Percentiles rank a stretch among this genome's conserved stretches.
Conservation (phyloP, 140 eudicot genomes). For the Ambrosia hybrid region DNA sequence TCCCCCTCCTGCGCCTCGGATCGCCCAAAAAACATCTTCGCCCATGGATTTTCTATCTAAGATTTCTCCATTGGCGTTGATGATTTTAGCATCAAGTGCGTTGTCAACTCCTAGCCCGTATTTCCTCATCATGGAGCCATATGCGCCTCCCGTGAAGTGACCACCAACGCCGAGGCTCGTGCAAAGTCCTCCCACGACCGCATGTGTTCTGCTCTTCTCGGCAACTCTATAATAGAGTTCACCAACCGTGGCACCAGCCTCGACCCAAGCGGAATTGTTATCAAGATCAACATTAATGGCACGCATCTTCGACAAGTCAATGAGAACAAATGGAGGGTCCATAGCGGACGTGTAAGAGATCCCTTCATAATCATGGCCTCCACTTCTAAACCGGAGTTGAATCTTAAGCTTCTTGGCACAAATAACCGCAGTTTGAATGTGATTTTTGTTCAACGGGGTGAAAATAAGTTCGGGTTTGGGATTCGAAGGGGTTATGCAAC, state of each 20-base stretch:
- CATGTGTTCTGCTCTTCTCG: slow-evolving; percentile 28
- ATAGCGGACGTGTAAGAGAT: slow-evolving; percentile 16
- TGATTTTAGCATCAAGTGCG: slow-evolving; percentile 22
- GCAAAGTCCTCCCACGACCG: slow-evolving; percentile 27
- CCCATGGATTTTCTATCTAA: slow-evolving; percentile 35
- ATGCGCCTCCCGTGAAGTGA: slow-evolving; percentile 34
- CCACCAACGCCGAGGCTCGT: slow-evolving; percentile 36
- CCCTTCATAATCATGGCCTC: slow-evolving; percentile 28
- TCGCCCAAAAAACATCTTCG: slow-evolving; percentile 40
- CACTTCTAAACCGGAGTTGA: slow-evolving; percentile 24
- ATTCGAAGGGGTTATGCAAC: slow-evolving; percentile 28
- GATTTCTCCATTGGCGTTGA: slow-evolving; percentile 23
- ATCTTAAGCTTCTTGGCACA: slow-evolving; percentile 30
- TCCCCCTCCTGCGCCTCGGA: slow-evolving; percentile 34
- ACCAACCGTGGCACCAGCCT: slow-evolving; percentile 23
- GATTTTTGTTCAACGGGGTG: slow-evolving; percentile 30
- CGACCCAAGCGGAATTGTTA: slow-evolving; percentile 12
- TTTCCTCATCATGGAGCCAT: slow-evolving; percentile 38
- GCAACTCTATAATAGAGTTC: slow-evolving; percentile 35
- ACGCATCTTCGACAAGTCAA: slow-evolving; percentile 18
- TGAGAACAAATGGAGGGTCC: slow-evolving; percentile 13
- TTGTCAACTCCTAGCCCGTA: slow-evolving; percentile 34
- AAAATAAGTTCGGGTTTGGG: slow-evolving; percentile 32
- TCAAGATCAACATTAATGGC: not conserved
- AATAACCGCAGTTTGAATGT: slow-evolving; percentile 28